Conservation (phyloP, 495 filamentous ascomycete genomes). For the Neurospora tetraspora region DNA sequence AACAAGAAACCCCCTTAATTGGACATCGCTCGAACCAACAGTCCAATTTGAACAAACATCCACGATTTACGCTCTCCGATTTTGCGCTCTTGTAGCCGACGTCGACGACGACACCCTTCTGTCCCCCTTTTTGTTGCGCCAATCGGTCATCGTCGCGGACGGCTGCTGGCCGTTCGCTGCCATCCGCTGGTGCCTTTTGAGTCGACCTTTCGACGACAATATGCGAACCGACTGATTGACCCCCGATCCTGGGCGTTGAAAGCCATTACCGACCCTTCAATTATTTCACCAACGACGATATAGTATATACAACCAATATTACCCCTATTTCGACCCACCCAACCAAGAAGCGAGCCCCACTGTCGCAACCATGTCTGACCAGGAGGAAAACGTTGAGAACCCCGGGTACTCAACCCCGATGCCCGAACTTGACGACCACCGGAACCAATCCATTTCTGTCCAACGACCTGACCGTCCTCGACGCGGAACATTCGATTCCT, state of each 20-base stretch:
- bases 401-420: slow-evolving; percentile 64
- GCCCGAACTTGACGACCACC: slow-evolving; percentile 88
- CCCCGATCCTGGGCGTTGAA: slow-evolving; percentile 10
- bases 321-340: not conserved
- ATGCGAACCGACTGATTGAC: slow-evolving; percentile 22
- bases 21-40: slow-evolving; percentile 26
- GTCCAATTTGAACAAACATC: slow-evolving; percentile 3
- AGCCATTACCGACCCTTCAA: slow-evolving; percentile 12
- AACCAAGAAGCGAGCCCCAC: not conserved
- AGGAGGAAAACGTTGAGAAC: slow-evolving; percentile 35
- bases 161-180: slow-evolving; percentile 31
- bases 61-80: not conserved
- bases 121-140: not conserved
- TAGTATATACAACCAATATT: not conserved
- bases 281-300: not conserved
- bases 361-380: slow-evolving; percentile 45
- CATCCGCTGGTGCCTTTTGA: slow-evolving; percentile 26
- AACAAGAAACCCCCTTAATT: slow-evolving; percentile 98
- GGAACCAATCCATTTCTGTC: slow-evolving; percentile 60
- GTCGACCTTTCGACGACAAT: slow-evolving; percentile 14
- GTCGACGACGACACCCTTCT: not conserved
- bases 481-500: slow-evolving; percentile 46
- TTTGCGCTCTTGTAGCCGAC: not conserved
- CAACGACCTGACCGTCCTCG: slow-evolving; percentile 43
- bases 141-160: slow-evolving; percentile 19